These are phyloP conservation scores for Lachancea sp. DNA, from an alignment of 805 yeast genomes.

Conservation along the genomic window DNA sequence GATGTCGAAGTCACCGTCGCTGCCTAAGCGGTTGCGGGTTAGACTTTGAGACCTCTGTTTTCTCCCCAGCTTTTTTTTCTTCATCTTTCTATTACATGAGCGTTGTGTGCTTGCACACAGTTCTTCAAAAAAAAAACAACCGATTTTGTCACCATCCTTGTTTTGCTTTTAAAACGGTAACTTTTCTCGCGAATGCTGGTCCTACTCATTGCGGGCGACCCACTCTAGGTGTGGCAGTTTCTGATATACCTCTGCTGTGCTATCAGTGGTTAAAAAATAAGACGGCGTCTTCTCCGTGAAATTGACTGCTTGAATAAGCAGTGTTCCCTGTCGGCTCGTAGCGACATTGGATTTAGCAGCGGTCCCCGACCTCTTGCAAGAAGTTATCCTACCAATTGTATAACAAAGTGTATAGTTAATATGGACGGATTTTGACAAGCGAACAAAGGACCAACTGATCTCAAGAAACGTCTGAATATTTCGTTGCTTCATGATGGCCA, in stretches of 20 bases:
- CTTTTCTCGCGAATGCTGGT: not conserved
- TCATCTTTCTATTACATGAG: not conserved
- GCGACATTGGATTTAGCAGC: not conserved
- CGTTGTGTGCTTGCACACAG: not conserved
- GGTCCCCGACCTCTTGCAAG: not conserved
- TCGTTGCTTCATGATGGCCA: too few relatives aligned
- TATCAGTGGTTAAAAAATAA: slow-evolving; percentile 34
- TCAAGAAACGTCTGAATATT: too few relatives aligned
- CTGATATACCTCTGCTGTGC: slow-evolving; percentile 35
- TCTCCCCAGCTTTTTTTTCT: not conserved
- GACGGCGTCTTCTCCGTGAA: slow-evolving; percentile 5
- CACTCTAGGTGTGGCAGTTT: slow-evolving; percentile 37
- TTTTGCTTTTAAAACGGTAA: not conserved
- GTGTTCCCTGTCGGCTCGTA: slow-evolving; percentile 6
- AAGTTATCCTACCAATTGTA: not conserved
- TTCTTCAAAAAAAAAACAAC: not conserved
- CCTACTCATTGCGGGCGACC: slow-evolving; percentile 13
- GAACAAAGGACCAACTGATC: not conserved
- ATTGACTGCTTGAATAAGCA: slow-evolving; percentile 12
- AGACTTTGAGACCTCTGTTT: too few relatives aligned
- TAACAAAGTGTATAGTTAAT: not conserved
- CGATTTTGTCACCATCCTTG: not conserved
- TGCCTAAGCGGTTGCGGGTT: slow-evolving; percentile 43
- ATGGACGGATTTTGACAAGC: not conserved
- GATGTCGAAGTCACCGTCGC: slow-evolving; percentile 93